Evolutionary conservation across 228 moss, liverwort and hornwort genomes (phyloP).

Genomic region (Sphagnum magellanicum): DNA sequence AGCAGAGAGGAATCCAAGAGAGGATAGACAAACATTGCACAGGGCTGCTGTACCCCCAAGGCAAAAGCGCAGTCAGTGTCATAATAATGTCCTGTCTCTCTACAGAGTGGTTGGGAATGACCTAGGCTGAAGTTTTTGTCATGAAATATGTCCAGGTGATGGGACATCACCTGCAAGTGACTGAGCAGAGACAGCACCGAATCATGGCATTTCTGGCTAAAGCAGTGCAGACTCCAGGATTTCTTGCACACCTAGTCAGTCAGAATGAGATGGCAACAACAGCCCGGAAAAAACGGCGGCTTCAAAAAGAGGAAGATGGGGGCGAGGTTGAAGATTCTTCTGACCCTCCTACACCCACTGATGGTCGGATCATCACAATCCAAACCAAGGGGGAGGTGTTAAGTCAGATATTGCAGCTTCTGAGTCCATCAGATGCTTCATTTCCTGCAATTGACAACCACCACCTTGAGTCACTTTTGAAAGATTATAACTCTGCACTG

Average conservation of each 20-base stretch:
- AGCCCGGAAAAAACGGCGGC: constrained; percentile 73
- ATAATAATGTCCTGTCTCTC: too few species aligned
- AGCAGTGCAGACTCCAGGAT: constrained; percentile 94
- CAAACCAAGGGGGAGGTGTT: constrained; percentile 45
- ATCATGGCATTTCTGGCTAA: constrained; percentile 98
- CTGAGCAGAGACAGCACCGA: constrained; percentile 86
- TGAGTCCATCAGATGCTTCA: constrained; percentile 38
- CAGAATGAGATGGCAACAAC: constrained; percentile 73
- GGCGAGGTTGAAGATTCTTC: constrained; percentile 27
- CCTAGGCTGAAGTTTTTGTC: too few species aligned
- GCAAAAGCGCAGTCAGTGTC: too few species aligned
- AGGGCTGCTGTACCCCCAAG: too few species aligned
- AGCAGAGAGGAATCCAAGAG: too few species aligned
- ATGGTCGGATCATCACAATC: constrained; percentile 72
- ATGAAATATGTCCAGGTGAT: constrained; percentile 31
- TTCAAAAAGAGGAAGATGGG: constrained; percentile 64
- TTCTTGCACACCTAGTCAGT: constrained; percentile 83
- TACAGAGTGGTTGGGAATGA: too few species aligned
- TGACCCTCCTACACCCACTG: constrained; percentile 19
- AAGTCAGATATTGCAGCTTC: constrained; percentile 41
- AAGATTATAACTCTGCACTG: constrained; percentile 54
- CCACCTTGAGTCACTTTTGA: constrained; percentile 63
- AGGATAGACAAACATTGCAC: too few species aligned
- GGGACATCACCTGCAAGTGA: constrained; percentile 72
- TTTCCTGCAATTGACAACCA: constrained; percentile 51